These are phyloP conservation scores for Dendrobium chrysotoxum DNA, from an alignment of 106 monocot genomes.

Conservation along the genomic window DNA sequence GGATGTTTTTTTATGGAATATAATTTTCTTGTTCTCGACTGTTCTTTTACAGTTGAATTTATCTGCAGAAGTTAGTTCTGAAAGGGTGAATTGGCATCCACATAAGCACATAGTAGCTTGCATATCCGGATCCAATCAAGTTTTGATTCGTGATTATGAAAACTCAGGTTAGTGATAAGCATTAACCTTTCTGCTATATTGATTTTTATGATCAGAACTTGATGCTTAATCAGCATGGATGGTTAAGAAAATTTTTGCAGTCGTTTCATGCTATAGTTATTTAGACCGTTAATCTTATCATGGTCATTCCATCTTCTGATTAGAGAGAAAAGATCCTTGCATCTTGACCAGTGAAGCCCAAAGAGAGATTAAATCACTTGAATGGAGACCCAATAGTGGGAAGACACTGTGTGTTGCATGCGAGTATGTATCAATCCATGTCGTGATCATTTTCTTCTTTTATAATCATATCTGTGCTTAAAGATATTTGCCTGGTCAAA, in stretches of 20 bases:
- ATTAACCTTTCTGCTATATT: conserved; percentile 9
- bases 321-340: conserved; percentile 68
- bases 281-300: conserved; percentile 1
- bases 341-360: conserved; percentile 74
- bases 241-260: neutral
- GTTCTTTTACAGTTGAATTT: conserved; percentile 42
- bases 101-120: conserved; percentile 85
- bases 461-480: neutral
- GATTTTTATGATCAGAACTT: neutral
- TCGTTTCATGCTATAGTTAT: neutral
- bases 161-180: conserved; percentile 54
- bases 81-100: conserved; percentile 75
- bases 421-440: conserved; percentile 42
- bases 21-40: conserved; percentile 5
- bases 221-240: neutral
- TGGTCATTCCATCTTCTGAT: conserved; percentile 1
- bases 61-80: conserved; percentile 36
- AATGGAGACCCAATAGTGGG: conserved; percentile 94
- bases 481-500: neutral
- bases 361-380: conserved; percentile 59
- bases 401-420: conserved; percentile 77
- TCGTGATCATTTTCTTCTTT: neutral
- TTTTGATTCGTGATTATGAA: conserved; percentile 71
- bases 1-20: neutral
- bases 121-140: conserved; percentile 84